A percentile compares a stretch with the other conserved stretches of the same genome.
These are phyloP conservation scores for Sedum album DNA, from an alignment of 164 flowering plant genomes.

Conservation along the genomic window DNA sequence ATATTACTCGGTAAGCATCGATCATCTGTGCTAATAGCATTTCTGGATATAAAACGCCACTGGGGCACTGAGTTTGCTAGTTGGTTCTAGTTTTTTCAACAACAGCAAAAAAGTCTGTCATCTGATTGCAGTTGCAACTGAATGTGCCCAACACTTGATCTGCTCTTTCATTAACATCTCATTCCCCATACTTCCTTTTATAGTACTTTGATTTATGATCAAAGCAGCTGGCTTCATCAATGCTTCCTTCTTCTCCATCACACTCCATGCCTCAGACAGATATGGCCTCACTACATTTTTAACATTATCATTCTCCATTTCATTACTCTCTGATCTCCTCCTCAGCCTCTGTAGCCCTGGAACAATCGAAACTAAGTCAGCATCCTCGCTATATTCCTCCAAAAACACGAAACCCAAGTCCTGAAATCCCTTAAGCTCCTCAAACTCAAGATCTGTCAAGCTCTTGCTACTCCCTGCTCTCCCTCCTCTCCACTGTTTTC, in stretches of 20 bases:
- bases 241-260: slow-evolving; percentile 4
- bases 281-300: background rate
- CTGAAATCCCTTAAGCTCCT: background rate
- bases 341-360: background rate
- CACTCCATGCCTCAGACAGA: slow-evolving; percentile 3
- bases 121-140: slow-evolving; percentile 2
- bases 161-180: background rate
- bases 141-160: slow-evolving; percentile 1
- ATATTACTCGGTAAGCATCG: too few species aligned
- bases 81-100: background rate
- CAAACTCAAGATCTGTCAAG: slow-evolving; percentile 4
- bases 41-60: background rate
- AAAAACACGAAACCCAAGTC: background rate
- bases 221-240: background rate
- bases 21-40: too few species aligned
- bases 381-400: background rate
- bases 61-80: background rate
- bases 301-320: background rate
- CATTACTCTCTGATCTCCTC: background rate
- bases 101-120: background rate
- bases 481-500: background rate
- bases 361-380: background rate
- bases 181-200: background rate
- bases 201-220: background rate
- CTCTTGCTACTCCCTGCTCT: background rate